Conservation (phyloP, 2,329 filamentous ascomycete genomes). For the Leptodontidium sp. region DNA sequence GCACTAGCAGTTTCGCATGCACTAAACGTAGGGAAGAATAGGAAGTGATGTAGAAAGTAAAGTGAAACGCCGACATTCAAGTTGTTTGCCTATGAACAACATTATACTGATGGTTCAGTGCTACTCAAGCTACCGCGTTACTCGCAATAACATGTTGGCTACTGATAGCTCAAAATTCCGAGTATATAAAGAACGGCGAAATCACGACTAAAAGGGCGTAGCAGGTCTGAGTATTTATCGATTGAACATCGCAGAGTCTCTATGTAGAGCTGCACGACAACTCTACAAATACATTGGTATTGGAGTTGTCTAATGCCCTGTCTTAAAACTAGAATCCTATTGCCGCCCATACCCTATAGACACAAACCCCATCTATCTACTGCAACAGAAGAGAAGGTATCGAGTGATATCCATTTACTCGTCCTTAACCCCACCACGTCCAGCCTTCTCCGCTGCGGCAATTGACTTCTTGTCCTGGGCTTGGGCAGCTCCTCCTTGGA, state of each 20-base stretch:
- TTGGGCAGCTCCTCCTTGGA: conserved; percentile 70
- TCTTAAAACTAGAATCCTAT: not conserved
- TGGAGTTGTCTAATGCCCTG: not conserved
- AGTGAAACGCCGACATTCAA: too few relatives aligned
- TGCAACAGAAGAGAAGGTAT: not conserved
- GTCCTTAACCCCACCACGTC: conserved; percentile 75
- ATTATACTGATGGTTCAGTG: too few relatives aligned
- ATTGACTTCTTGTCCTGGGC: conserved; percentile 92
- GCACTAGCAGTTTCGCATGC: too few relatives aligned
- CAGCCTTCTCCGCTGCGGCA: conserved; percentile 79
- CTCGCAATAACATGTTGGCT: too few relatives aligned
- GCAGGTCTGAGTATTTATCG: too few relatives aligned
- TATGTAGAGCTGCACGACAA: not conserved
- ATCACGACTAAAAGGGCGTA: too few relatives aligned
- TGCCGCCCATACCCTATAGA: not conserved
- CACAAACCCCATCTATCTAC: not conserved
- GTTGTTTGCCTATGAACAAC: too few relatives aligned
- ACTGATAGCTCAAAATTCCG: too few relatives aligned
- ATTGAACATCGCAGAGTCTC: not conserved
- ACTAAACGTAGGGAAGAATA: too few relatives aligned
- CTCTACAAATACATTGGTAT: conserved; percentile 12
- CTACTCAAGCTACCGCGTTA: too few relatives aligned
- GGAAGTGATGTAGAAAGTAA: too few relatives aligned
- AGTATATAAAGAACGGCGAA: too few relatives aligned
- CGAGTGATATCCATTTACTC: conserved; percentile 55